Percentiles rank a stretch among this genome's conserved stretches.
Conservation (phyloP, 169 alveolate genomes). For the Besnoitia besnoiti region DNA sequence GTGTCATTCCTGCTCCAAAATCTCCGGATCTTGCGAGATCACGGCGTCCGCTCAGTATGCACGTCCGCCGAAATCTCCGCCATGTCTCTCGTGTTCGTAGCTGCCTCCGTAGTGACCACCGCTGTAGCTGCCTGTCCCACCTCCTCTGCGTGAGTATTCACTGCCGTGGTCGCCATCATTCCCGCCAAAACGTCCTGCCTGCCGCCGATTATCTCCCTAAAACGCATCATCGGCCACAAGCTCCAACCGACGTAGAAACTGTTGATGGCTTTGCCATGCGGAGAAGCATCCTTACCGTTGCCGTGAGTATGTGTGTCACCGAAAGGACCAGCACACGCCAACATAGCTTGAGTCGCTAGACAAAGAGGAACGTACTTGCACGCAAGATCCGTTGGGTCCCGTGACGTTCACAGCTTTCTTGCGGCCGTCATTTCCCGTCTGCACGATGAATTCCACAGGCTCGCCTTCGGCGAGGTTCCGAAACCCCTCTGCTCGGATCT, state of each 20-base stretch:
- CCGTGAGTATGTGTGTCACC: no score
- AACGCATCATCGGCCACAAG: no score
- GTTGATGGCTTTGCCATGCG: no score
- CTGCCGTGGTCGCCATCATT: background rate
- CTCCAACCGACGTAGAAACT: no score
- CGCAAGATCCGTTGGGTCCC: conserved; percentile 82
- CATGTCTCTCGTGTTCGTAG: background rate
- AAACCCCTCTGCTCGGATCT: conserved; percentile 82
- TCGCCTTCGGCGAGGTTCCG: conserved; percentile 80
- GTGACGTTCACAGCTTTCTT: conserved; percentile 83
- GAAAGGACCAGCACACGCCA: no score
- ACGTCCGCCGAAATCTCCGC: conserved; percentile 11
- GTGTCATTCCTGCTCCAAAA: background rate
- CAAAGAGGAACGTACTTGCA: conserved; percentile 79
- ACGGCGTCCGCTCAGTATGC: background rate
- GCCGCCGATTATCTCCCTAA: conserved; percentile 23
- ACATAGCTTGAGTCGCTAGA: no score
- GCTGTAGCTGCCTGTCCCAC: conserved; percentile 13
- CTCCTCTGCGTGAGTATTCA: background rate
- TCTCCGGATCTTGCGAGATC: background rate
- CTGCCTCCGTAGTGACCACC: conserved; percentile 31
- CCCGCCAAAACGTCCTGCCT: conserved; percentile 21
- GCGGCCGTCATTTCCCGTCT: conserved; percentile 77
- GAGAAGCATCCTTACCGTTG: no score
- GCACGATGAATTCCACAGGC: conserved; percentile 74